These are phyloP conservation scores for Medakamo hakoo DNA, from an alignment of 139 green algal genomes.

Conservation along the genomic window DNA sequence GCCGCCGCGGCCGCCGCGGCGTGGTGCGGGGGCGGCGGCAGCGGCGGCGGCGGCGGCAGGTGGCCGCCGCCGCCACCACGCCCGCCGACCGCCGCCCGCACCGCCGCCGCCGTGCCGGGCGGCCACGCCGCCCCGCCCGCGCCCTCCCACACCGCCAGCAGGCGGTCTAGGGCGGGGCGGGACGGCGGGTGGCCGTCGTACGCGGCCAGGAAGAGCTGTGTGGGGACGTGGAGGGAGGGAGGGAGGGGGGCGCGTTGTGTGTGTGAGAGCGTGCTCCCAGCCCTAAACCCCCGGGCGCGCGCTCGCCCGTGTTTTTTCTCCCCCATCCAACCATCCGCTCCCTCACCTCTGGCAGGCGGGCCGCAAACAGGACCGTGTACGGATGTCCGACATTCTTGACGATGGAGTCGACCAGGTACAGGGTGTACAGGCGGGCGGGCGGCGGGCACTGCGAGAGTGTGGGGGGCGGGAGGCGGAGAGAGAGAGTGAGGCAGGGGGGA, in stretches of 20 bases:
- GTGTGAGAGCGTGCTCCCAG: too few species aligned
- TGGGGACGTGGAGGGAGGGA: too few species aligned
- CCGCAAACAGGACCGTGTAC: conserved; percentile 18
- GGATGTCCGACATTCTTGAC: conserved; percentile 27
- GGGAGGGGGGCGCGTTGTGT: too few species aligned
- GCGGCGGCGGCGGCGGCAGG: not conserved
- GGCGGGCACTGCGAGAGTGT: conserved; percentile 8
- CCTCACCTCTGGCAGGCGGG: conserved; percentile 8
- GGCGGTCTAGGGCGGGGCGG: conserved; percentile 8
- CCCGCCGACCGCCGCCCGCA: too few species aligned
- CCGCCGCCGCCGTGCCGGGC: too few species aligned
- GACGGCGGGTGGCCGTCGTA: conserved; percentile 10
- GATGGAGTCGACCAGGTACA: conserved; percentile 41
- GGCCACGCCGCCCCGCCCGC: too few species aligned
- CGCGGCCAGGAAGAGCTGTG: conserved; percentile 11
- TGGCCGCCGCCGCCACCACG: conserved; percentile 1
- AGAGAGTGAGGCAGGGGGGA: too few species aligned
- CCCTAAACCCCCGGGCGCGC: too few species aligned
- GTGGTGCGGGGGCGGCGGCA: not conserved
- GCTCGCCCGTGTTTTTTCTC: not conserved
- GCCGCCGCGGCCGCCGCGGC: too few species aligned
- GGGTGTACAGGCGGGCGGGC: conserved; percentile 19
- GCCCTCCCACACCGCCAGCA: conserved; percentile 20
- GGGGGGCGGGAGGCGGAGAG: not conserved
- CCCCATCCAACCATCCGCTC: not conserved